Evolutionary conservation across 768 basidiomycete genomes (phyloP), one percentile per base, ranked within the genome.

Genomic region (Tricholoma matsutake): DNA sequence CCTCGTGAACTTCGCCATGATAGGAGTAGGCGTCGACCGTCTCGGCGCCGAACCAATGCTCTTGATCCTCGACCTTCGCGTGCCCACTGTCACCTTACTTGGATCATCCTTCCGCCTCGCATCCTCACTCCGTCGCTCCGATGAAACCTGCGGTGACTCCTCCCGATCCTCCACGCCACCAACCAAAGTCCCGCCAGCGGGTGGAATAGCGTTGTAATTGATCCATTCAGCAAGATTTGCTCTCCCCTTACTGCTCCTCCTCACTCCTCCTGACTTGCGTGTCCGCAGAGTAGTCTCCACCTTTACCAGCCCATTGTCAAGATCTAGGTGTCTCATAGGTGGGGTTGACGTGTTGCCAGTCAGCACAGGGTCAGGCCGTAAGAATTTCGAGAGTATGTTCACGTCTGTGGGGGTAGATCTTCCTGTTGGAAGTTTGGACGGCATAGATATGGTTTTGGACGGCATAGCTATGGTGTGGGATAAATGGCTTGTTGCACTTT

Each of bases 41-140:
- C 69, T 70, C 2, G 77, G 76, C 45, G 70, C 78, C 45, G 63
- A 76, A 2, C 81, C 80, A 35, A 77, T 68, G 58, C 72, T 79
- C 71, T 76, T 81, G 59, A 81, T 73, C 56, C 75, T 72, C 16
- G 67, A 49, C 14, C 16, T 6, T 7, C n/a, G n/a, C n/a, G 29
- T n/a, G 29, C 16, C 51, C 51, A 52, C 10, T n/a, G n/a, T n/a
- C n/a, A n/a, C n/a, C n/a, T n/a, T n/a, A 67, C 25, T 10, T 61
- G 65, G 52, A 20, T 62, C 10, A 55, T 43, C 43, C 58, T 66
- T 57, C 39, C 41, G 63, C 16, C 64, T 63, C 58, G 67, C 64
- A 43, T 64, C 66, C 49, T 61, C 61, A 54, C 63, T 61, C 31
- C 66, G 62, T 51, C 59, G 63, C 35, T 65, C 61, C 35, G 67